These are phyloP conservation scores for Coccomyxa sp. DNA, from an alignment of 139 green algal species.

Conservation along the genomic window DNA sequence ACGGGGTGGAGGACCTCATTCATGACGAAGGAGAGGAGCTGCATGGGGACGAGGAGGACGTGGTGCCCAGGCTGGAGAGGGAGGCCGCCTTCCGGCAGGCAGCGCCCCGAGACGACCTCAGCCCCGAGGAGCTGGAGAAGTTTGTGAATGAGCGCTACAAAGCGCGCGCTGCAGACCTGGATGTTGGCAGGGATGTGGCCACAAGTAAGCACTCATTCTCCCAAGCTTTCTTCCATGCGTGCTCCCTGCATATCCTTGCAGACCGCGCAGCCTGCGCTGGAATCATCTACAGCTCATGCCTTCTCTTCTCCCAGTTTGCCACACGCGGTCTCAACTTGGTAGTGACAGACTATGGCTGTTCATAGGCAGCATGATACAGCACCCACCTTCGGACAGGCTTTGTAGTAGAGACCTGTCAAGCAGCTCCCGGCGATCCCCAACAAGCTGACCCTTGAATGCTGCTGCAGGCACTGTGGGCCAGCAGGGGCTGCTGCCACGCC, in stretches of 20 bases:
- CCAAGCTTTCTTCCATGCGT: neutral
- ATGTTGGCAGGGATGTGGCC: neutral
- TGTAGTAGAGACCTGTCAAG: too few species aligned
- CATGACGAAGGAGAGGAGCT: constrained; percentile 75
- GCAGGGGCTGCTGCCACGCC: constrained; percentile 86
- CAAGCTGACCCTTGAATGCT: too few species aligned
- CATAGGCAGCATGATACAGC: too few species aligned
- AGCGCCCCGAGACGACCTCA: too few species aligned
- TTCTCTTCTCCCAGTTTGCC: too few species aligned
- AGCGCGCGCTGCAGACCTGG: neutral
- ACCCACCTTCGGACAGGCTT: too few species aligned
- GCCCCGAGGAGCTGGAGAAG: constrained; percentile 81
- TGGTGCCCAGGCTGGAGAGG: constrained; percentile 26
- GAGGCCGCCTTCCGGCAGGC: too few species aligned
- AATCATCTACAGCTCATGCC: too few species aligned
- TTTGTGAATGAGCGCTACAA: constrained; percentile 42
- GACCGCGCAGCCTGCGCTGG: too few species aligned
- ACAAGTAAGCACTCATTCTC: neutral
- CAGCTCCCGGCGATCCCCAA: too few species aligned
- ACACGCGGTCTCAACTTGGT: neutral
- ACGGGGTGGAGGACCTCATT: neutral
- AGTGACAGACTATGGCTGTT: neutral
- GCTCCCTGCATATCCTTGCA: too few species aligned
- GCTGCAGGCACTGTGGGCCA: constrained; percentile 61
- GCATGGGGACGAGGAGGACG: constrained; percentile 61